A percentile compares a stretch with the other conserved stretches of the same genome.
These are phyloP conservation scores for Centrapalus pauciflorus DNA, from an alignment of 129 eudicot species.

Conservation along the genomic window DNA sequence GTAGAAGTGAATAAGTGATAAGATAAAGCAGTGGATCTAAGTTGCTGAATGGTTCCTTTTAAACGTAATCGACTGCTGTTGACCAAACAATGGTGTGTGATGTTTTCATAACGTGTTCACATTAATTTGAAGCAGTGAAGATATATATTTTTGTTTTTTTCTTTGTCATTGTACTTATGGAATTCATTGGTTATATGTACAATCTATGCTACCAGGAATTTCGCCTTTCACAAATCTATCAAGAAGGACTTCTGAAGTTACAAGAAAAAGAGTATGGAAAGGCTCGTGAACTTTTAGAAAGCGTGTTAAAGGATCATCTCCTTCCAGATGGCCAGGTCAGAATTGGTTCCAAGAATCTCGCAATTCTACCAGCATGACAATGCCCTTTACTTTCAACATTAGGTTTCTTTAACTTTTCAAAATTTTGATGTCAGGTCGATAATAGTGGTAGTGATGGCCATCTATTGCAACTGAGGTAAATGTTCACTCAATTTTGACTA, in stretches of 20 bases:
- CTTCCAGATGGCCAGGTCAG: constrained; percentile 73
- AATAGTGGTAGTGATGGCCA: constrained; percentile 76
- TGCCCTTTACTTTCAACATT: background rate
- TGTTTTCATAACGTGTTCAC: background rate
- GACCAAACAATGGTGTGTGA: background rate
- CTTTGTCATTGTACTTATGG: background rate
- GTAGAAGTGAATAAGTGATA: background rate
- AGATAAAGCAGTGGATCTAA: background rate
- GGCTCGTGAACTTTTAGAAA: constrained; percentile 82
- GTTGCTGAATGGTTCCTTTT: background rate
- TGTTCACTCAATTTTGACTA: background rate
- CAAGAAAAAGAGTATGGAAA: constrained; percentile 78
- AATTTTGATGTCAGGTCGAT: constrained; percentile 49
- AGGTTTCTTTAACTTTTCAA: constrained; percentile 4
- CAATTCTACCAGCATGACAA: background rate
- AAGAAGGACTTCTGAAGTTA: constrained; percentile 82
- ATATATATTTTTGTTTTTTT: background rate
- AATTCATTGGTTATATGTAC: constrained; percentile 1
- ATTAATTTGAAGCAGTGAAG: background rate
- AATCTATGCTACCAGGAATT: constrained; percentile 55
- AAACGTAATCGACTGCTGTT: background rate
- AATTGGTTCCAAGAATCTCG: background rate
- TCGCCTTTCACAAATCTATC: constrained; percentile 82
- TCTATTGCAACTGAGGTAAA: constrained; percentile 82
- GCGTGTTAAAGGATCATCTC: constrained; percentile 66